Base-by-base conservation (phyloP, 1,284 basidiomycete species). In the Cutaneotrichosporon dermatis region DNA sequence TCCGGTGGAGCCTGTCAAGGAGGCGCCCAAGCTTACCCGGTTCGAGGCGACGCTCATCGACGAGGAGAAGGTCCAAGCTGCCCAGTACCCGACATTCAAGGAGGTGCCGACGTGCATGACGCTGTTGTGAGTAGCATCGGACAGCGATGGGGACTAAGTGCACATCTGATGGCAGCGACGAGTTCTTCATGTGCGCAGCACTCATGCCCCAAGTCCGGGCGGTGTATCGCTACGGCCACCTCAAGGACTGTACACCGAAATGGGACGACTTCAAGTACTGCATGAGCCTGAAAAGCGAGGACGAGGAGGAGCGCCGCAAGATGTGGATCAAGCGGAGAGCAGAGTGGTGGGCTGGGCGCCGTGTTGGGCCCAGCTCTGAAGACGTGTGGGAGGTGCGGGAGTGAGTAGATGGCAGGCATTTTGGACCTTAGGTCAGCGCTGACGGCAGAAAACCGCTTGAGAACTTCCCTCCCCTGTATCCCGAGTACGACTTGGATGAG, bases 241-340 rank as follows among this genome's bases (percentile, higher is more conserved):
- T 88, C 68, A 82, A 88, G 1, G 84, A 87, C 61, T 98, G 95
- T 75, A 81, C 80, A 0, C 82, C 82, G 55, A 93, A 95, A 74
- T 83, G 88, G 70, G 87, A 92, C 65, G 93, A 96, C 69, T 95
- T 95, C 83, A 97, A 97, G 79, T 96, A 90, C 79, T 99, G 95
- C 79, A 81, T 97, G 80, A 88, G 86, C 60, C 80, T 89, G 64
- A 94, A 93, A 75, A 82, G 84, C 33, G 80, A 90, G 76, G 83
- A 87, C 52, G 84, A 85, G 9, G 91, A 94, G 58, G 84, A 87
- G 69, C 85, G 85, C 70, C 83, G 89, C 34, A 84, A 89, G 56
- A 84, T 84, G 7, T 99, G 92, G 92, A 86, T 98, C 58, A 82
- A 82, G 50, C 82, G 89, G 33, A 82, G 89, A 50, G 94, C 94